Conservation (phyloP, 164 flowering plant genomes). For the Buxus sempervirens region DNA sequence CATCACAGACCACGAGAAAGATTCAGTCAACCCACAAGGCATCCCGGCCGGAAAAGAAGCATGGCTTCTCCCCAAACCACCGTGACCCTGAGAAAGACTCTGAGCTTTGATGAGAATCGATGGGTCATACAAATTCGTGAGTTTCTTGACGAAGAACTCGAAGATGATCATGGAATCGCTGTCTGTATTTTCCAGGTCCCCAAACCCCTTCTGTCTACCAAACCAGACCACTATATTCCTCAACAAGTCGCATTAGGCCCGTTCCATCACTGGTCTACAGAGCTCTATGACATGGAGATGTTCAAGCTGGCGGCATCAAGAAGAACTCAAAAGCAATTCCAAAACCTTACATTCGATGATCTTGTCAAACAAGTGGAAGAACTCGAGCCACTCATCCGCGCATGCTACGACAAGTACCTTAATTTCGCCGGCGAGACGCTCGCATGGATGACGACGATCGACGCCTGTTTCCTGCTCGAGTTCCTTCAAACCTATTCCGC, state of each 20-base stretch:
- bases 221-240: constrained; percentile 30
- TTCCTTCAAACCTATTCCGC: too few relatives aligned
- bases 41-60: too few relatives aligned
- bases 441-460: too few relatives aligned
- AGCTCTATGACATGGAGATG: constrained; percentile 32
- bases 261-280: constrained; percentile 22
- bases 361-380: constrained; percentile 13
- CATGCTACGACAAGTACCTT: background rate
- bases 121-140: constrained; percentile 2
- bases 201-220: constrained; percentile 4
- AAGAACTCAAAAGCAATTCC: constrained; percentile 9
- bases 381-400: constrained; percentile 11
- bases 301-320: constrained; percentile 32
- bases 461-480: too few relatives aligned
- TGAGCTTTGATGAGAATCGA: too few relatives aligned
- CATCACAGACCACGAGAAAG: too few relatives aligned
- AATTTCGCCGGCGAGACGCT: too few relatives aligned
- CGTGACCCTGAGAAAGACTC: too few relatives aligned
- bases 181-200: constrained; percentile 32
- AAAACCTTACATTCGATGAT: constrained; percentile 5
- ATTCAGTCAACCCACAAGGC: too few relatives aligned
- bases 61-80: too few relatives aligned
- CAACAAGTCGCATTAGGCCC: constrained; percentile 32
- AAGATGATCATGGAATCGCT: constrained; percentile 8
- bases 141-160: background rate